Evolutionary conservation across 352 stramenopile species (phyloP).

Genomic region (Phytophthora pinifolia): DNA sequence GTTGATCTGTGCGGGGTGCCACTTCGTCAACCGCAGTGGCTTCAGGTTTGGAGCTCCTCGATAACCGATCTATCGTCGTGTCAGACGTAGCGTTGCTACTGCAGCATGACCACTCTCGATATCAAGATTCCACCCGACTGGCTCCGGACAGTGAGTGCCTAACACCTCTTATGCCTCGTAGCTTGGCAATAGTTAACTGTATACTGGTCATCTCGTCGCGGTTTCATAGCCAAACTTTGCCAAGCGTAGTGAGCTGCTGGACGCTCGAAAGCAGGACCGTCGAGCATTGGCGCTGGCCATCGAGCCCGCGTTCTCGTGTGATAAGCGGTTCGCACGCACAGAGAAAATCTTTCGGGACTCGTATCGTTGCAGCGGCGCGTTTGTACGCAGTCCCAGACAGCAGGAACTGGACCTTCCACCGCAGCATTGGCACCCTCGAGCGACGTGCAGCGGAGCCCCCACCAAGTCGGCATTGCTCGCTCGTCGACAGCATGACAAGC

Average conservation of each 20-base stretch:
- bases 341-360: conserved; percentile 56
- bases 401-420: conserved; percentile 24
- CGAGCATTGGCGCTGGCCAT: conserved; percentile 38
- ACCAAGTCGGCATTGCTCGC: conserved; percentile 44
- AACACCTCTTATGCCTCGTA: not conserved
- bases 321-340: conserved; percentile 39
- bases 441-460: conserved; percentile 33
- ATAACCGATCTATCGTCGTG: not conserved
- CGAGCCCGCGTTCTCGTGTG: conserved; percentile 29
- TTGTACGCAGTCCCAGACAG: conserved; percentile 32
- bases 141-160: conserved; percentile 37
- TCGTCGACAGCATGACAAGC: conserved; percentile 31
- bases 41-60: not conserved
- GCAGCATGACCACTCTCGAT: conserved; percentile 29
- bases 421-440: conserved; percentile 37
- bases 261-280: conserved; percentile 43
- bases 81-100: not conserved
- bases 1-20: not conserved
- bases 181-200: too few species aligned
- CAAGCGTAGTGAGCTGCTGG: conserved; percentile 49
- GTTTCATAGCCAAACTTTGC: conserved; percentile 44
- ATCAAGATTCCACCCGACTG: conserved; percentile 60
- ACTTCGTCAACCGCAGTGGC: conserved; percentile 12
- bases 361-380: conserved; percentile 49
- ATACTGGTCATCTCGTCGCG: not conserved